Evolutionary conservation across 495 filamentous ascomycete genomes (phyloP).

Genomic region (Trichoderma gamsii): DNA sequence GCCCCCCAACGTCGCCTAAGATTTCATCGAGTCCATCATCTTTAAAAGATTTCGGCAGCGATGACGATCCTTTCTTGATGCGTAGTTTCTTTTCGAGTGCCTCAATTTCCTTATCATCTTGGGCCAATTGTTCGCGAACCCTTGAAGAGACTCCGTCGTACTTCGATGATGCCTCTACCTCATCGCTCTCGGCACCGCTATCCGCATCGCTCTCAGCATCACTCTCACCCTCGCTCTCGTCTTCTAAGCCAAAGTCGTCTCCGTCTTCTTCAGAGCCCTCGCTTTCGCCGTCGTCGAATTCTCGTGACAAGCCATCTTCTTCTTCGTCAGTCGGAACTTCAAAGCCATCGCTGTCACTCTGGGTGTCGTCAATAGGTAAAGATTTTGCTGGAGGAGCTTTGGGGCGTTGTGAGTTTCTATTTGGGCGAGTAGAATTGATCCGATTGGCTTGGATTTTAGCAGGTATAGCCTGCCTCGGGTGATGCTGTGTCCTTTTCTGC

Average conservation of each 20-base stretch:
- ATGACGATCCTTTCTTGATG: slow-evolving; percentile 73
- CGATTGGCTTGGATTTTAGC: background rate
- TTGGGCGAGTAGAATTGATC: background rate
- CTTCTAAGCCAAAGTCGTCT: slow-evolving; percentile 26
- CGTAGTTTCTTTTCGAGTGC: slow-evolving; percentile 85
- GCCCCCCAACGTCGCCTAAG: slow-evolving; percentile 61
- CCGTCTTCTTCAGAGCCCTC: slow-evolving; percentile 24
- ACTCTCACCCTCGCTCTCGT: slow-evolving; percentile 23
- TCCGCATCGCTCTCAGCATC: slow-evolving; percentile 30
- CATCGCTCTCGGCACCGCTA: slow-evolving; percentile 20
- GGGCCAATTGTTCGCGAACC: slow-evolving; percentile 56
- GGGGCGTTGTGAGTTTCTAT: background rate
- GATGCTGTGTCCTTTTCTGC: slow-evolving; percentile 33
- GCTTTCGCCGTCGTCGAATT: slow-evolving; percentile 12
- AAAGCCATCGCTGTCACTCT: background rate
- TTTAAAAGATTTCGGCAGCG: slow-evolving; percentile 63
- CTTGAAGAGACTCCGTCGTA: slow-evolving; percentile 44
- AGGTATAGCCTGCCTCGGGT: slow-evolving; percentile 14
- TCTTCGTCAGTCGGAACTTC: background rate
- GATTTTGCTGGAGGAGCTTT: background rate
- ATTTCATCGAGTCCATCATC: slow-evolving; percentile 82
- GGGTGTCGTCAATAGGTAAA: background rate
- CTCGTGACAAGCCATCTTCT: background rate
- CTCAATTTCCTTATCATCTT: slow-evolving; percentile 83
- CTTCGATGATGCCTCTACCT: slow-evolving; percentile 22